phyloP scores from a whole-genome alignment of 106 monocot genomes.

The Dendrobium catenatum region DNA sequence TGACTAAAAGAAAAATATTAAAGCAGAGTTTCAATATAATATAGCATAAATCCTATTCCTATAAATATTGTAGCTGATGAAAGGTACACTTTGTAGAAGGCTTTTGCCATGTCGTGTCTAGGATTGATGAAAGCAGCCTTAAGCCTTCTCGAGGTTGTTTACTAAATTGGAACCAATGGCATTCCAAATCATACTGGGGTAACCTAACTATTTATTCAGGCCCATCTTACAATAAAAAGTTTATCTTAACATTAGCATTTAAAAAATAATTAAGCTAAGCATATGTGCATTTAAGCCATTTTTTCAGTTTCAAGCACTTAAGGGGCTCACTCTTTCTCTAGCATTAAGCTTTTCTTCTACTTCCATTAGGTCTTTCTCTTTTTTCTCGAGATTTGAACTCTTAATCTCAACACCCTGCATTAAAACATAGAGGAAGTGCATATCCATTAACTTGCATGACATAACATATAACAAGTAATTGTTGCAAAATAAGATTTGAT shows the following conservation, averaged over 20 bases:
- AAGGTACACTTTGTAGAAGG: background rate
- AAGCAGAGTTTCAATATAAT: background rate
- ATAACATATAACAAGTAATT: background rate
- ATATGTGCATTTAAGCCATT: background rate
- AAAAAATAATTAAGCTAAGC: background rate
- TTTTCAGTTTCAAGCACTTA: background rate
- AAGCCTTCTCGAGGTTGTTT: background rate
- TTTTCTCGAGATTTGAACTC: constrained; percentile 28
- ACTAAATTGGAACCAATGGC: background rate
- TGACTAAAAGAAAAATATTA: constrained; percentile 2
- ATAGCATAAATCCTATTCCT: background rate
- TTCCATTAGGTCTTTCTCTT: constrained; percentile 46
- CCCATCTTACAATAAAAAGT: background rate
- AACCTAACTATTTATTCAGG: background rate
- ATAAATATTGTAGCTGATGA: background rate
- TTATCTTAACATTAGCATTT: background rate
- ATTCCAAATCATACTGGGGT: background rate
- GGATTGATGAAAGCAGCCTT: background rate
- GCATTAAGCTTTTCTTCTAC: constrained; percentile 47
- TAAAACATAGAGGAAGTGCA: background rate
- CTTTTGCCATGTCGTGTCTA: background rate
- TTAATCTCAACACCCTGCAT: constrained; percentile 45
- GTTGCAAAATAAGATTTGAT: background rate
- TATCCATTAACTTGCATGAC: background rate
- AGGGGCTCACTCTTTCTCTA: constrained; percentile 46